Conservation (phyloP, 139 green algal species). For the Volvox reticuliferus region DNA sequence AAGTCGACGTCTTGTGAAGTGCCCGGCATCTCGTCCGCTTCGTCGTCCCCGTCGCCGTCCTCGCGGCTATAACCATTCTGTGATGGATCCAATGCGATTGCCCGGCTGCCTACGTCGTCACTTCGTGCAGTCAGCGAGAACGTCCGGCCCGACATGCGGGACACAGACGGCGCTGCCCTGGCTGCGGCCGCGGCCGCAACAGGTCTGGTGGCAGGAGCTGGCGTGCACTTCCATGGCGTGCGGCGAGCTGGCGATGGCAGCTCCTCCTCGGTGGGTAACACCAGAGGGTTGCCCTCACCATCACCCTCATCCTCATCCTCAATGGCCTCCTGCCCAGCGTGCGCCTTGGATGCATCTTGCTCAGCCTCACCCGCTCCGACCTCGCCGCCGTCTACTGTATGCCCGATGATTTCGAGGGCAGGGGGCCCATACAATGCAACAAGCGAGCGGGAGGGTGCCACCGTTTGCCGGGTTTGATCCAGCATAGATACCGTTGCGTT, state of each 20-base stretch:
- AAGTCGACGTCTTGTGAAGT: neutral
- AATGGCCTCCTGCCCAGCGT: neutral
- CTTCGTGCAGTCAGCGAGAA: neutral
- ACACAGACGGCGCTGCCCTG: neutral
- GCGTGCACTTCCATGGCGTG: neutral
- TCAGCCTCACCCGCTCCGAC: neutral
- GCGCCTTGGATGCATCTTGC: neutral
- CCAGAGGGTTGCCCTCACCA: neutral
- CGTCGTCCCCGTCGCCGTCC: neutral
- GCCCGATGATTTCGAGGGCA: neutral
- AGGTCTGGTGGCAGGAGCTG: neutral
- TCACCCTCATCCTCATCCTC: neutral
- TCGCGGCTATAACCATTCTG: neutral
- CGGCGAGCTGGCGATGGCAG: neutral
- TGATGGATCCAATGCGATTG: neutral
- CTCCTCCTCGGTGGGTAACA: constrained; percentile 28
- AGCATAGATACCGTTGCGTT: neutral
- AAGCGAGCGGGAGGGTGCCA: neutral
- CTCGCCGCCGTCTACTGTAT: neutral
- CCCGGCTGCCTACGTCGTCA: neutral
- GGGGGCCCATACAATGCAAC: neutral
- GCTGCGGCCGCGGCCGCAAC: neutral
- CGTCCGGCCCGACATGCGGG: neutral
- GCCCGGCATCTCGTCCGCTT: neutral
- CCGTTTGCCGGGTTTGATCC: neutral